A percentile compares a stretch with the other conserved stretches of the same genome.
Conservation (phyloP, 2,329 filamentous ascomycete genomes). For the Zarea fungicola region DNA sequence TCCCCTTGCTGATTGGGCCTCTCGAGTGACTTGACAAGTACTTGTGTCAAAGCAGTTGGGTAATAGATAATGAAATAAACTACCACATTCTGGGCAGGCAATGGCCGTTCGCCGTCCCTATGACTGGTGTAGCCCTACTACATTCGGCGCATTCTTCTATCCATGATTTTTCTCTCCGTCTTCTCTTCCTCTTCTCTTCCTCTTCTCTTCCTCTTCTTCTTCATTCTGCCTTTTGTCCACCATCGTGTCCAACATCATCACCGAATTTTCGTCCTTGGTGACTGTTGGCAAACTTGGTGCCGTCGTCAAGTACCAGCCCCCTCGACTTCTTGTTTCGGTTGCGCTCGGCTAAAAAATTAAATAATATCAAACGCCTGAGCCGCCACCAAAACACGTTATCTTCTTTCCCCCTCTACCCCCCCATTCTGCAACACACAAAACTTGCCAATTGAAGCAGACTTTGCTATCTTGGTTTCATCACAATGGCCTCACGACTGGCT, state of each 20-base stretch:
- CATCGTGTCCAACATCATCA: background rate
- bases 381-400: background rate
- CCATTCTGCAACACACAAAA: background rate
- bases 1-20: background rate
- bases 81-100: background rate
- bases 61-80: conserved; percentile 6
- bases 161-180: too few species aligned
- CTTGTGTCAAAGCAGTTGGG: conserved; percentile 10
- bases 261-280: background rate
- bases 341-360: conserved; percentile 6
- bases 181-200: conserved; percentile 2
- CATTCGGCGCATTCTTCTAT: too few species aligned
- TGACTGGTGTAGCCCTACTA: background rate
- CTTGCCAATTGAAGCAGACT: conserved; percentile 11
- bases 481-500: conserved; percentile 25
- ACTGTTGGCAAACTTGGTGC: too few species aligned
- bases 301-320: conserved; percentile 7
- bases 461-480: conserved; percentile 9
- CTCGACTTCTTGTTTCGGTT: conserved; percentile 1
- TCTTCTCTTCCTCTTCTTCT: conserved; percentile 2
- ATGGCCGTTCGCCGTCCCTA: background rate
- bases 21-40: background rate
- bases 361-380: background rate
- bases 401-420: conserved; percentile 6
- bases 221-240: background rate